Base-by-base conservation (phyloP, 164 flowering plant genomes). In the Stephania yunnanensis region DNA sequence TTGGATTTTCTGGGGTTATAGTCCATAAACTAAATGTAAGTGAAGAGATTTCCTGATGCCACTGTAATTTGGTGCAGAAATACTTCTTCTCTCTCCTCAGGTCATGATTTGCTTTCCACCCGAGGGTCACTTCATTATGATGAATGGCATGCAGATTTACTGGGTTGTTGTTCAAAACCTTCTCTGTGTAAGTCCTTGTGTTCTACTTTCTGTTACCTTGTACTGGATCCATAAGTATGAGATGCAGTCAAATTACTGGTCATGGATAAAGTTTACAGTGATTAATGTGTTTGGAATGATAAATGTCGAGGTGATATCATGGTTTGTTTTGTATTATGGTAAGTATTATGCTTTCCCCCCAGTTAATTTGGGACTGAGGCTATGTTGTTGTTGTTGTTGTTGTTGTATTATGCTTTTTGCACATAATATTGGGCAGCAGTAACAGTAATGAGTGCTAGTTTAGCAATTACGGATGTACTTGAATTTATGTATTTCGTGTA, bases 161-260 rank as follows among this genome's bases (percentile, higher is more conserved):
- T 95, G 63, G 98, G 87, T 69, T 95, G 99, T 81, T 95, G 98
- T 80, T 86, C 95, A 64, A 97, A 95, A 76, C 99, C 98, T 76
- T 80, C 52, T 74, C 80, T 93, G 48, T 93, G 97, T 96, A 91
- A 72, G 94, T 87, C 45, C 68, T 72, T 70, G 5, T 48, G 9
- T 61, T 19, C 19, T 36, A 44, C 42, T 69, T n/a, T 73, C 8
- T 1, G 42, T 46, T 74, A 17, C 65, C 20, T 46, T 19, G 20
- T n/a, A 20, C 46, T 13, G 66, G 63, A 53, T n/a, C 36, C 36
- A 46, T 46, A 22, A 75, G 9, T 55, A n/a, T 58, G 6, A 2
- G 10, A 65, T 25, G 31, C 31, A 65, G 58, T 58, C 5, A 0
- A 58, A 58, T n/a, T 58, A 58, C 5, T 13, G 1, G n/a, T 58